These are phyloP conservation scores for Phytopythium delawarense DNA, from an alignment of 352 stramenopile species.

Conservation along the genomic window DNA sequence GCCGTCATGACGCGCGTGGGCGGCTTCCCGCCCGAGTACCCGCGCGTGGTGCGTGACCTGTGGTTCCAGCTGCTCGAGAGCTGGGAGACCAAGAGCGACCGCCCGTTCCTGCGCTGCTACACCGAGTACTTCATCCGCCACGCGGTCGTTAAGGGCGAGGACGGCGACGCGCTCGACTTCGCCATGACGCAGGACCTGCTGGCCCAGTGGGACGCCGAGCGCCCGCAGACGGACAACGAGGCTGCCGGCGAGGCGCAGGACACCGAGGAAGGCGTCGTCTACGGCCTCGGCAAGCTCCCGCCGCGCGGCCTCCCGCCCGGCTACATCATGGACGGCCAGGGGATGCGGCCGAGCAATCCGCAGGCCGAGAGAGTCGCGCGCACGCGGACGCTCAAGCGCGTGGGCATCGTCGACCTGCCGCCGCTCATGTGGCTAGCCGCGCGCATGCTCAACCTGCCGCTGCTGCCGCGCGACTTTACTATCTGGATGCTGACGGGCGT, in stretches of 20 bases:
- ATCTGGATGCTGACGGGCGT: constrained; percentile 56
- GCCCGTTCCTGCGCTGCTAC: constrained; percentile 64
- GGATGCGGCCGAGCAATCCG: not conserved
- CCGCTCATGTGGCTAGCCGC: constrained; percentile 58
- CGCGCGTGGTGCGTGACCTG: constrained; percentile 43
- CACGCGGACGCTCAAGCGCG: constrained; percentile 27
- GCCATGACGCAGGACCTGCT: constrained; percentile 54
- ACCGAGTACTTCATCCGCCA: constrained; percentile 57
- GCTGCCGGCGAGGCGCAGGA: constrained; percentile 6
- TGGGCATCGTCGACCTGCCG: constrained; percentile 55
- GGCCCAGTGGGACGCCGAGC: constrained; percentile 64
- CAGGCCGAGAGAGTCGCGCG: not conserved
- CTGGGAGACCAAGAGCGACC: constrained; percentile 54
- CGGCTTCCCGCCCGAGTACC: constrained; percentile 39
- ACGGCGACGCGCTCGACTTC: constrained; percentile 44
- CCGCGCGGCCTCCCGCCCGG: not conserved
- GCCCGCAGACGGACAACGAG: constrained; percentile 20
- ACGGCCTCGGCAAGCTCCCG: not conserved
- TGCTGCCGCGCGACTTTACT: constrained; percentile 58
- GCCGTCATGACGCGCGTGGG: constrained; percentile 36
- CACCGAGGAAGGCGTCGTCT: not conserved
- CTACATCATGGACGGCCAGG: not conserved
- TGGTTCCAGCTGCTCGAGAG: constrained; percentile 68
- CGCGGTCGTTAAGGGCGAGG: not conserved
- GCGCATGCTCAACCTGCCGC: constrained; percentile 55